Conservation (phyloP, 495 filamentous ascomycete genomes). For the Staphylotrichum longicolle region DNA sequence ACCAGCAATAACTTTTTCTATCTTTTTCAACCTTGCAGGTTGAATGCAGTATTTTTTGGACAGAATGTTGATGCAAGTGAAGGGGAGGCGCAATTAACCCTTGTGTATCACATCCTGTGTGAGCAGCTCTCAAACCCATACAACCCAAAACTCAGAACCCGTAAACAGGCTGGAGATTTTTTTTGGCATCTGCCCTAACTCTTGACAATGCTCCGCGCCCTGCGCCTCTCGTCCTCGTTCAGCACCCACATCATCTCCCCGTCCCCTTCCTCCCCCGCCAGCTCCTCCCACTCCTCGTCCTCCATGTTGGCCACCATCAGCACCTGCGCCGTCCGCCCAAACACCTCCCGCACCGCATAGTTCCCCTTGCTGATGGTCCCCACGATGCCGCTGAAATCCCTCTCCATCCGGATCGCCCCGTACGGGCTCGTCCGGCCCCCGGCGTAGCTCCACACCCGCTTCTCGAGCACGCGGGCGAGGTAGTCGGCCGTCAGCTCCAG, state of each 20-base stretch:
- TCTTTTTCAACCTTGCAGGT: no score
- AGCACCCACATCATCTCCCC: conserved; percentile 55
- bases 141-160: no score
- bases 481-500: conserved; percentile 69
- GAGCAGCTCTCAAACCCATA: no score
- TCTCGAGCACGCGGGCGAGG: conserved; percentile 75
- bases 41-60: no score
- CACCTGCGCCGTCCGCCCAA: conserved; percentile 79
- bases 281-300: conserved; percentile 93
- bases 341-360: conserved; percentile 78
- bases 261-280: conserved; percentile 34
- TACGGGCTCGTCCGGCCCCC: conserved; percentile 72
- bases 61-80: no score
- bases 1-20: no score
- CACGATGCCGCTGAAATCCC: conserved; percentile 80
- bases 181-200: no score
- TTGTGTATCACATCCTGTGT: no score
- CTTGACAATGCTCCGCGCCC: conserved; percentile 46
- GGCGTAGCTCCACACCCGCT: conserved; percentile 81
- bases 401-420: conserved; percentile 82
- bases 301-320: conserved; percentile 93
- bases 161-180: no score
- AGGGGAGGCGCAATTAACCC: no score
- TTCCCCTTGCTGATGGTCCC: conserved; percentile 70
- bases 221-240: conserved; percentile 52